Conservation (phyloP, 2,329 filamentous ascomycete genomes). For the Onygenales sp. region DNA sequence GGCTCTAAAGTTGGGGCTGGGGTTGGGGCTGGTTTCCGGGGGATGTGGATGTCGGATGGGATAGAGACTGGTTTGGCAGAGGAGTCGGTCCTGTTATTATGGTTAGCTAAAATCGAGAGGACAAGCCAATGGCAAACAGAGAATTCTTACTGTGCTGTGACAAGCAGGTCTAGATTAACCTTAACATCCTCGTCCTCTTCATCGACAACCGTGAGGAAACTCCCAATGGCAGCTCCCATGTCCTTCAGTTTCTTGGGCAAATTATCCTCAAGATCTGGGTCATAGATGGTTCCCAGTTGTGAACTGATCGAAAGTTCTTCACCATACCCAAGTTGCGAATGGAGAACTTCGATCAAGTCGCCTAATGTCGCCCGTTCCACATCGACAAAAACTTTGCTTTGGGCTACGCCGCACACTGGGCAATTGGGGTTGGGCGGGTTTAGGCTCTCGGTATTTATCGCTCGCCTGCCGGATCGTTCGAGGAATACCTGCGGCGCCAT, state of each 20-base stretch:
- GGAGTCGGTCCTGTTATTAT: constrained; percentile 12
- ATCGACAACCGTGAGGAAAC: constrained; percentile 75
- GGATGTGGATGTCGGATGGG: constrained; percentile 35
- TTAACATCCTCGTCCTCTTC: constrained; percentile 59
- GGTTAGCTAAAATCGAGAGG: too few relatives aligned
- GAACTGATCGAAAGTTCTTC: constrained; percentile 73
- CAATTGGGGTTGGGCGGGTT: constrained; percentile 68
- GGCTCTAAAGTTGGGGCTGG: constrained; percentile 16
- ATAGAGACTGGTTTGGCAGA: constrained; percentile 33
- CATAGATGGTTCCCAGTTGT: constrained; percentile 71
- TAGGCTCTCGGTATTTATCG: constrained; percentile 47
- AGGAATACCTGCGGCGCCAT: constrained; percentile 56
- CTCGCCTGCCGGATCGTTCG: constrained; percentile 53
- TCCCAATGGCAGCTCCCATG: constrained; percentile 62
- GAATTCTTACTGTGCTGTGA: constrained; percentile 20
- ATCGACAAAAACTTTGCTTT: constrained; percentile 59
- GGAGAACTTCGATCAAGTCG: constrained; percentile 70
- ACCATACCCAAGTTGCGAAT: constrained; percentile 61
- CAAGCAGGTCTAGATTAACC: constrained; percentile 67
- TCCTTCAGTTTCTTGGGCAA: constrained; percentile 69
- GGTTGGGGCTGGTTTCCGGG: constrained; percentile 34
- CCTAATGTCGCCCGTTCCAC: constrained; percentile 62
- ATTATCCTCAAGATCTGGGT: constrained; percentile 81
- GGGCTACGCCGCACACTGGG: constrained; percentile 68
- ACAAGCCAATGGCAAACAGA: neutral